Evolutionary conservation across 2,329 filamentous ascomycete genomes (phyloP), one percentile per base, ranked within the genome.

Genomic region (Penicillium capsulatum): DNA sequence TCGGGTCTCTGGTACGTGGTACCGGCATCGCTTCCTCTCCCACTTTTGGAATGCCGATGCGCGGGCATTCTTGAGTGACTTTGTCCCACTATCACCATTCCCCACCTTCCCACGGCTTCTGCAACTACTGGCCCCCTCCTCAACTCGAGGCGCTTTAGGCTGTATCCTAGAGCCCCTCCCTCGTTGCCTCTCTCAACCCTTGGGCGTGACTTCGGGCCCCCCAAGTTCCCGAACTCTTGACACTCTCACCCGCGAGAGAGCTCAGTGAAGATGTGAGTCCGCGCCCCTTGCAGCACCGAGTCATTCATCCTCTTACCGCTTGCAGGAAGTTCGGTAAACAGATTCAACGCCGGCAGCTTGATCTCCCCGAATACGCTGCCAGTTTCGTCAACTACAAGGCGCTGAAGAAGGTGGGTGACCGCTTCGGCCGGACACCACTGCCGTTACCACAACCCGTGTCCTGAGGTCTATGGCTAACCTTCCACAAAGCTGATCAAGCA

Each of bases 381-480:
- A 96, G 90, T 70, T 98, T 98, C 65, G 90, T 97, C 57, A 96
- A 98, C 71, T 98, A 98, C 75, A 98, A 98, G 73, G 90, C 89
- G 45, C 76, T 98, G 56, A 98, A 98, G 71, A 97, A 97, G 87
- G 92, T 94, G 37, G 4, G 50, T 30, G 36, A 10, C 9, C 20
- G n/a, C n/a, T n/a, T n/a, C n/a, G n/a, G n/a, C n/a, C n/a, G n/a
- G n/a, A n/a, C n/a, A n/a, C n/a, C n/a, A n/a, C n/a, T n/a, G n/a
- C n/a, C n/a, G n/a, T n/a, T n/a, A n/a, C n/a, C n/a, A n/a, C n/a
- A n/a, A n/a, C n/a, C n/a, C n/a, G n/a, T n/a, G n/a, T n/a, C n/a
- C n/a, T n/a, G n/a, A n/a, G n/a, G 26, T 11, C n/a, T 14, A 11
- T 32, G 30, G 44, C 57, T 59, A 53, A 53, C 33, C 51, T 51